Conservation (phyloP, 2,329 filamentous ascomycete genomes). For the Colletotrichum sansevieriae region DNA sequence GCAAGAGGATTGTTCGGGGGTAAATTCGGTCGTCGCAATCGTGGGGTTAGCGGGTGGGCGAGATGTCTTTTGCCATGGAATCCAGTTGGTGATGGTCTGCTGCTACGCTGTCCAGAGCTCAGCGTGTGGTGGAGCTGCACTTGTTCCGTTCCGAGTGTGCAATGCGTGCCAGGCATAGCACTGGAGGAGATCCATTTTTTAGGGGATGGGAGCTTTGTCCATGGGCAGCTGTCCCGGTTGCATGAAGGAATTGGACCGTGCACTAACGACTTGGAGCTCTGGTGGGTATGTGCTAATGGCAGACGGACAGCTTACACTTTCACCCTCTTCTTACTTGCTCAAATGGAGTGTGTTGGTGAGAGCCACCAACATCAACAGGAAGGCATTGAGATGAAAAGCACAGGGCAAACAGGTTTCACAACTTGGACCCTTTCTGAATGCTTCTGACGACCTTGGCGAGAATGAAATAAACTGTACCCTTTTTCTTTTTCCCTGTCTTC, state of each 20-base stretch:
- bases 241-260: conserved; percentile 14
- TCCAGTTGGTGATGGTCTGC: conserved; percentile 27
- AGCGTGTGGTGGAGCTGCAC: conserved; percentile 41
- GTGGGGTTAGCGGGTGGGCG: conserved; percentile 7
- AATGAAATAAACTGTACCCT: not conserved
- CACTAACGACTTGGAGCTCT: conserved; percentile 31
- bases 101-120: conserved; percentile 34
- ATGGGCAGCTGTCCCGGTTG: conserved; percentile 9
- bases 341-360: conserved; percentile 20
- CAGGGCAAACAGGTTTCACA: conserved; percentile 40
- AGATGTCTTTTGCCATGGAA: not conserved
- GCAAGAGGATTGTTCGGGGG: not conserved
- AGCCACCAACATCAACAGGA: not conserved
- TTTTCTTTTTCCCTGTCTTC: not conserved
- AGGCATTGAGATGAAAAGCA: conserved; percentile 38
- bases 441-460: not conserved
- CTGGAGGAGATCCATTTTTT: too few species aligned
- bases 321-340: not conserved
- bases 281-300: conserved; percentile 24
- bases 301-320: conserved; percentile 40
- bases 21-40: not conserved
- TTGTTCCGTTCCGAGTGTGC: conserved; percentile 31
- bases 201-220: not conserved
- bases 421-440: conserved; percentile 14
- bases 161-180: conserved; percentile 4